Evolutionary conservation across 1,139 yeast species (phyloP).

Genomic region (Candida pseudoviswanathii): DNA sequence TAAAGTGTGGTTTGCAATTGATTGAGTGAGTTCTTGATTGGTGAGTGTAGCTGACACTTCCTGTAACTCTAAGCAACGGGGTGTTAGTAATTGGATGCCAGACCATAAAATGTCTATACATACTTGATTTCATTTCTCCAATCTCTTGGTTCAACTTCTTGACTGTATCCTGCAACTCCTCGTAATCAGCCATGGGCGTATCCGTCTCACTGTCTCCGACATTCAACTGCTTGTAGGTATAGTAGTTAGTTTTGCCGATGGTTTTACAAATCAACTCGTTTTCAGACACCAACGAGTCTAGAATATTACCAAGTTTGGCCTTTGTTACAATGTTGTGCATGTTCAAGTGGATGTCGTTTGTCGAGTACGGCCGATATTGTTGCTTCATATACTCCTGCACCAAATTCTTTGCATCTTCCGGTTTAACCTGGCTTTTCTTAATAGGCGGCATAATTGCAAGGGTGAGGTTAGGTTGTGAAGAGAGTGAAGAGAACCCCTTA

Average conservation of each 20-base stretch:
- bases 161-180: neutral
- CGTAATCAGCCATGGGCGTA: conserved; percentile 10
- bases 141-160: conserved; percentile 9
- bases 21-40: conserved; percentile 5
- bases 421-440: conserved; percentile 3
- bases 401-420: conserved; percentile 9
- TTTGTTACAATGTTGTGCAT: conserved; percentile 34
- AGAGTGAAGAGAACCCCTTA: no score
- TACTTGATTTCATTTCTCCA: conserved; percentile 12
- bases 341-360: conserved; percentile 38
- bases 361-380: conserved; percentile 42
- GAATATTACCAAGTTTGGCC: conserved; percentile 24
- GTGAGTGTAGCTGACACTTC: conserved; percentile 11
- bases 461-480: no score
- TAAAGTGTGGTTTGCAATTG: neutral
- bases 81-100: neutral
- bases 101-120: neutral
- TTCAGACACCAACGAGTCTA: conserved; percentile 28
- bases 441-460: conserved; percentile 9
- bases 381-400: conserved; percentile 28
- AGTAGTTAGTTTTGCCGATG: conserved; percentile 38
- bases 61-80: conserved; percentile 4
- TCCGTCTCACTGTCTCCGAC: conserved; percentile 4
- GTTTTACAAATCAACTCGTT: conserved; percentile 28
- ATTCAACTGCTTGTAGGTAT: conserved; percentile 27